Conservation (phyloP, 1,139 yeast genomes). For the Martiniozyma asiatica region DNA sequence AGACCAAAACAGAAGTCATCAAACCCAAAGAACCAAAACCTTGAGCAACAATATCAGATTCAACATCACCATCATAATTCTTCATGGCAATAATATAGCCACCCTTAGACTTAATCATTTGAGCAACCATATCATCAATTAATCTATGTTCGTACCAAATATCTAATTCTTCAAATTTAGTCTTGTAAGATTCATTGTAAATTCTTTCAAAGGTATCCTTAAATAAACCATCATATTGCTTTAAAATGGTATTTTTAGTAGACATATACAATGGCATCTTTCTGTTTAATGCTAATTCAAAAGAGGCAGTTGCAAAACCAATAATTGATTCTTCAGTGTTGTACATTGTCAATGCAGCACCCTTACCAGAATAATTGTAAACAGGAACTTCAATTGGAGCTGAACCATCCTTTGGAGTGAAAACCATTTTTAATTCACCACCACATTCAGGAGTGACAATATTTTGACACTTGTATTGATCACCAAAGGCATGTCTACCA, state of each 20-base stretch:
- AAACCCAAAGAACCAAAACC: conserved; percentile 77
- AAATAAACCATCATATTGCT: conserved; percentile 73
- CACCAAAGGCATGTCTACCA: conserved; percentile 82
- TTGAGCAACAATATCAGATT: conserved; percentile 77
- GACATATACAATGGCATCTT: conserved; percentile 58
- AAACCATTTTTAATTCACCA: conserved; percentile 56
- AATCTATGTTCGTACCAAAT: conserved; percentile 74
- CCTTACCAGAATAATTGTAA: conserved; percentile 49
- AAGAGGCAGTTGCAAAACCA: conserved; percentile 71
- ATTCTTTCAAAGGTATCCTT: conserved; percentile 66
- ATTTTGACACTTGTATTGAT: conserved; percentile 75
- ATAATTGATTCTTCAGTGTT: conserved; percentile 70
- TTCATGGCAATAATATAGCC: conserved; percentile 77
- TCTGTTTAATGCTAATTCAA: conserved; percentile 59
- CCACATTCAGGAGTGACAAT: conserved; percentile 60
- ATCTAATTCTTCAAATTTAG: conserved; percentile 49
- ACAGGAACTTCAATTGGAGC: conserved; percentile 37
- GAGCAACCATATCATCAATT: conserved; percentile 84
- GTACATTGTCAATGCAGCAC: conserved; percentile 75
- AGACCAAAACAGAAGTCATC: conserved; percentile 73
- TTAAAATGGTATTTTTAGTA: conserved; percentile 71
- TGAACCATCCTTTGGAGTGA: conserved; percentile 53
- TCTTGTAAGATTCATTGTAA: conserved; percentile 46
- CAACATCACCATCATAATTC: conserved; percentile 81
- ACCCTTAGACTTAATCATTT: conserved; percentile 76